Percentiles rank a stretch among this genome's conserved stretches.
phyloP scores from a whole-genome alignment of 116 monocot genomes.

The Cymodocea nodosa region DNA sequence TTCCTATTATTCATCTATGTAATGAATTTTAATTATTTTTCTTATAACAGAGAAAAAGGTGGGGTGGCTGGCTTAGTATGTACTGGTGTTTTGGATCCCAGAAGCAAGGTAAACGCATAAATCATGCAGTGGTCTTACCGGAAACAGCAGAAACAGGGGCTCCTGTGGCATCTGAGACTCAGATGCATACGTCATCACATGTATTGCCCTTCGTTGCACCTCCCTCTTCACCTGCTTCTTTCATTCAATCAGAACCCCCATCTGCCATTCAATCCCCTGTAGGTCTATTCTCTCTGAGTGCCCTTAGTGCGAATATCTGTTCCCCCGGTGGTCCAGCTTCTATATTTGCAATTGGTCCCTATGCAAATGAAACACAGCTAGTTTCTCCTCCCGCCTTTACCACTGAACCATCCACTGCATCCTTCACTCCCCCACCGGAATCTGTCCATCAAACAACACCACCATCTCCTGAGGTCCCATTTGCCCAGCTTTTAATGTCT shows the following conservation, averaged over 20 bases:
- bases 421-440: constrained; percentile 86
- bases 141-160: constrained; percentile 20
- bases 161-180: constrained; percentile 22
- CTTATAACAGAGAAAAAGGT: constrained; percentile 64
- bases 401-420: constrained; percentile 89
- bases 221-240: constrained; percentile 90
- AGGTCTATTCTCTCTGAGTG: constrained; percentile 34
- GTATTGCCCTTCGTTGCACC: constrained; percentile 59
- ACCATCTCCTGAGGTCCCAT: constrained; percentile 94
- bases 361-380: constrained; percentile 84
- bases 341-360: constrained; percentile 82
- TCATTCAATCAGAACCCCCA: constrained; percentile 61
- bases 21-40: neutral
- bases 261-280: constrained; percentile 62
- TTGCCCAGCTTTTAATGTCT: constrained; percentile 54
- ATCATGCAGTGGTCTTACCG: constrained; percentile 59
- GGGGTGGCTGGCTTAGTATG: constrained; percentile 51
- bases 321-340: constrained; percentile 51
- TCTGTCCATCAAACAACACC: constrained; percentile 68
- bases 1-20: neutral
- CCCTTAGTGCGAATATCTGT: constrained; percentile 29
- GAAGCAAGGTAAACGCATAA: constrained; percentile 42
- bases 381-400: constrained; percentile 93
- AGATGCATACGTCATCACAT: constrained; percentile 18
- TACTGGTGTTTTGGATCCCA: constrained; percentile 91